Conservation (phyloP, 176 grass and related monocot species). For the Sorghum bicolor region Sorghum_bicolor_NCBIv3 NC_012871.2:9003001-9003500, state of each 20-base stretch:
- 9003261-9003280: background rate
- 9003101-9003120: slow-evolving; percentile 56
- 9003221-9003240: background rate
- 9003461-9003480: background rate
- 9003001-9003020: background rate
- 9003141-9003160: slow-evolving; percentile 49
- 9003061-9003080: slow-evolving; percentile 48
- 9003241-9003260: background rate
- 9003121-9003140: slow-evolving; percentile 57
- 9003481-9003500: background rate
- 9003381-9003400: background rate
- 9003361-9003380: background rate
- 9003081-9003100: slow-evolving; percentile 53
- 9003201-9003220: background rate
- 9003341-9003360: slow-evolving; percentile 43
- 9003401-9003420: background rate
- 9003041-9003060: slow-evolving; percentile 15
- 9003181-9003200: background rate
- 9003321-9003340: slow-evolving; percentile 52
- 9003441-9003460: background rate
- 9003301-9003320: slow-evolving; percentile 57
- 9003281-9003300: slow-evolving; percentile 45
- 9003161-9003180: background rate
- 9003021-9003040: background rate
- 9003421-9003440: background rate